A percentile compares a stretch with the other conserved stretches of the same genome.
Conservation (phyloP, 116 monocot genomes). For the Cymodocea nodosa region DNA sequence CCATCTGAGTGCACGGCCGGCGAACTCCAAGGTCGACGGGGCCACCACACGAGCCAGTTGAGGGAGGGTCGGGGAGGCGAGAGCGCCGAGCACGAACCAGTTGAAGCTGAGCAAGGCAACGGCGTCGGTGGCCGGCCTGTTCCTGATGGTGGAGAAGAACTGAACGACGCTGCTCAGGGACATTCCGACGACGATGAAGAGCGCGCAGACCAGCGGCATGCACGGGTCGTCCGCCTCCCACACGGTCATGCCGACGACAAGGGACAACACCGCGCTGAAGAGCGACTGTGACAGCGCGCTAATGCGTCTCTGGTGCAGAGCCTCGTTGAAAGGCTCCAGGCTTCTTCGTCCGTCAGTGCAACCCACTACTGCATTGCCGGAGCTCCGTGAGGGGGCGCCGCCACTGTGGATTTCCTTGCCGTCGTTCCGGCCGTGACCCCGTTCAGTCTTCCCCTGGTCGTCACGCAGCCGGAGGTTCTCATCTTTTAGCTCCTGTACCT, state of each 20-base stretch:
- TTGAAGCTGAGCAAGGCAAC: conserved; percentile 68
- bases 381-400: too few relatives aligned
- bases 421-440: too few relatives aligned
- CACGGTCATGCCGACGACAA: conserved; percentile 54
- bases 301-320: conserved; percentile 12
- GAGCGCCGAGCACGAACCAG: conserved; percentile 74
- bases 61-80: conserved; percentile 45
- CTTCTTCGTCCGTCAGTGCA: too few relatives aligned
- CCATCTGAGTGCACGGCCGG: too few relatives aligned
- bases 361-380: too few relatives aligned
- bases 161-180: conserved; percentile 60
- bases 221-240: conserved; percentile 71
- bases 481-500: background rate
- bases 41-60: conserved; percentile 17
- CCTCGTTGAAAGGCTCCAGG: too few relatives aligned
- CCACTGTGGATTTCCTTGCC: too few relatives aligned
- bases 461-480: conserved; percentile 1
- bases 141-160: conserved; percentile 63
- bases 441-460: too few relatives aligned
- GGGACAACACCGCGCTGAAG: conserved; percentile 51
- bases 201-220: conserved; percentile 53
- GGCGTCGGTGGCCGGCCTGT: conserved; percentile 53
- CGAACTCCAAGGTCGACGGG: too few relatives aligned
- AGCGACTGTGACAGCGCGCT: conserved; percentile 37
- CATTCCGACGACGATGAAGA: conserved; percentile 65